Conservation (phyloP, 371 early-diverging fungal species). For the Lichtheimia ramosa region DNA sequence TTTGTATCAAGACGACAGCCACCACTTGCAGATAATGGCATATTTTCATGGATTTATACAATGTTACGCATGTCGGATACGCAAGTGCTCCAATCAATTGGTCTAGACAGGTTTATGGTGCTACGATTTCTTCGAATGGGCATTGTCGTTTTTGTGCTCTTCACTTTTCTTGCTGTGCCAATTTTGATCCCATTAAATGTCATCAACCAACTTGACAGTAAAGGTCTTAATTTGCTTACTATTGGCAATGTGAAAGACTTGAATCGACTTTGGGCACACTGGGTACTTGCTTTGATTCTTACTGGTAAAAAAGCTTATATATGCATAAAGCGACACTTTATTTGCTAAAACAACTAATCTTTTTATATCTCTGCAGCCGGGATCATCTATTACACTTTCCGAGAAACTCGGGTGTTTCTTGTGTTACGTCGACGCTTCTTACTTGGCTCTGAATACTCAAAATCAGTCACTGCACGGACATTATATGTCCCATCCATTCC, state of each 20-base stretch:
- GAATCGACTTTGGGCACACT: slow-evolving; percentile 67
- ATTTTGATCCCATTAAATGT: slow-evolving; percentile 70
- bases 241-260: slow-evolving; percentile 63
- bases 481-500: slow-evolving; percentile 66
- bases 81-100: slow-evolving; percentile 58
- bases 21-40: slow-evolving; percentile 49
- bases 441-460: slow-evolving; percentile 53
- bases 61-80: slow-evolving; percentile 56
- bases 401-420: slow-evolving; percentile 64
- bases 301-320: slow-evolving; percentile 29
- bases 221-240: slow-evolving; percentile 52
- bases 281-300: slow-evolving; percentile 58
- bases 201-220: slow-evolving; percentile 32
- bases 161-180: slow-evolving; percentile 58
- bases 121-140: slow-evolving; percentile 68
- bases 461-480: slow-evolving; percentile 65
- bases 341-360: neutral
- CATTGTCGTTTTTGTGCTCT: slow-evolving; percentile 52
- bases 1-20: slow-evolving; percentile 51
- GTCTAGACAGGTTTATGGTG: slow-evolving; percentile 80
- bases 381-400: slow-evolving; percentile 57
- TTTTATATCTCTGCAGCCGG: slow-evolving; percentile 18
- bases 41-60: slow-evolving; percentile 62
- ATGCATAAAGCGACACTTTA: neutral
- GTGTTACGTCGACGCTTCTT: slow-evolving; percentile 66